Conservation (phyloP, 2,329 filamentous ascomycete genomes). For the Didymella glomerata region DNA sequence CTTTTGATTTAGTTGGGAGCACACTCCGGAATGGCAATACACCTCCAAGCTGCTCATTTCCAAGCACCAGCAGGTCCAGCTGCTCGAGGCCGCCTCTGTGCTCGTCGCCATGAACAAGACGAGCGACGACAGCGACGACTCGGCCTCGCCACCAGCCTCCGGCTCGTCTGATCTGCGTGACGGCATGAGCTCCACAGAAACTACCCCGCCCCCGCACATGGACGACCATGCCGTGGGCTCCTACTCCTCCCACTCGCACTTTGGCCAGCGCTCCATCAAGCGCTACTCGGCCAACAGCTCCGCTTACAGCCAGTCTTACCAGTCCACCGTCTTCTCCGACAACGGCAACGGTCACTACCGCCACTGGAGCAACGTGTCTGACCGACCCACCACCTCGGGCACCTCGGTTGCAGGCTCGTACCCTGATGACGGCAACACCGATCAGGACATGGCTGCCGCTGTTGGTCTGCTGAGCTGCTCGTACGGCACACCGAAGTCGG, state of each 20-base stretch:
- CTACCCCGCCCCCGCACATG: slow-evolving; percentile 83
- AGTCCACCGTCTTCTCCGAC: slow-evolving; percentile 71
- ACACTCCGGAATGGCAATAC: slow-evolving; percentile 96
- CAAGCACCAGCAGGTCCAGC: slow-evolving; percentile 98
- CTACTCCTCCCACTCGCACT: slow-evolving; percentile 45
- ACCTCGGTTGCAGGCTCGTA: slow-evolving; percentile 69
- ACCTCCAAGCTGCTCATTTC: slow-evolving; percentile 98
- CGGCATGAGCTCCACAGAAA: slow-evolving; percentile 87
- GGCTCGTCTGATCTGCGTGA: slow-evolving; percentile 78
- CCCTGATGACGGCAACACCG: slow-evolving; percentile 70
- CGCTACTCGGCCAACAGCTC: slow-evolving; percentile 59
- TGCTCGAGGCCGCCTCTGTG: slow-evolving; percentile 96
- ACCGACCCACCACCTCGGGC: slow-evolving; percentile 78
- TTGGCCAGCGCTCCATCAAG: slow-evolving; percentile 50
- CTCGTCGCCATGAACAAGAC: slow-evolving; percentile 86
- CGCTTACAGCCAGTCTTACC: slow-evolving; percentile 78
- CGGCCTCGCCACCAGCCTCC: slow-evolving; percentile 84
- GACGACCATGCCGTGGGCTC: slow-evolving; percentile 68
- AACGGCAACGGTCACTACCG: slow-evolving; percentile 67
- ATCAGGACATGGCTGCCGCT: slow-evolving; percentile 86
- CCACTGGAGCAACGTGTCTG: slow-evolving; percentile 72
- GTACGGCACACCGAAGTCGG: slow-evolving; percentile 79
- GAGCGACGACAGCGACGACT: slow-evolving; percentile 74
- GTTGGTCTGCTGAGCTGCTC: slow-evolving; percentile 91
- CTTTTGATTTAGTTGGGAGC: slow-evolving; percentile 83